phyloP scores from a whole-genome alignment of 1,284 basidiomycete genomes.

The Phaffia rhodozyma region DNA sequence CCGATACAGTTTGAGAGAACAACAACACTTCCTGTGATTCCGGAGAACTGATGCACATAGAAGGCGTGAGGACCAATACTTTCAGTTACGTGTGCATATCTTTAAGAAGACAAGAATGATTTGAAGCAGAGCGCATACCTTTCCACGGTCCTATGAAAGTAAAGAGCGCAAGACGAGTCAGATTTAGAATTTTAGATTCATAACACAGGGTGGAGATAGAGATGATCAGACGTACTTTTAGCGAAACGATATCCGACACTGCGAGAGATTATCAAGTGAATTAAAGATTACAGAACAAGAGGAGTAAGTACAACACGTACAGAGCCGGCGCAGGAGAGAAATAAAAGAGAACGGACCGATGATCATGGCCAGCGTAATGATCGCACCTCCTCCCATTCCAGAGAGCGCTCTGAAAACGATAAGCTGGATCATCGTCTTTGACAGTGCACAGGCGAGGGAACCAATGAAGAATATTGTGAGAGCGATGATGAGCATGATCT shows the following conservation, averaged over 20 bases:
- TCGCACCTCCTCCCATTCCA: slow-evolving; percentile 30
- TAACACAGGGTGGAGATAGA: slow-evolving; percentile 25
- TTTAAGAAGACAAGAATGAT: neutral
- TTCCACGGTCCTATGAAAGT: neutral
- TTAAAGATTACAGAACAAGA: too few species aligned
- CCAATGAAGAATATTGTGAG: slow-evolving; percentile 45
- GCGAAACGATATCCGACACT: slow-evolving; percentile 31
- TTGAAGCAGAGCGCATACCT: too few species aligned
- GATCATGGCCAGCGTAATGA: slow-evolving; percentile 31
- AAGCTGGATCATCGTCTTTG: slow-evolving; percentile 52
- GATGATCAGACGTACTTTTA: slow-evolving; percentile 37
- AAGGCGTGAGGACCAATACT: neutral
- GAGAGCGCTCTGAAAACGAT: slow-evolving; percentile 53
- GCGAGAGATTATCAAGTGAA: neutral
- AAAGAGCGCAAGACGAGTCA: neutral
- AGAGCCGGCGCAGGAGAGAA: neutral
- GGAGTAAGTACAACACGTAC: too few species aligned
- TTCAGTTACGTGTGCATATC: too few species aligned
- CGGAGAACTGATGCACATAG: neutral
- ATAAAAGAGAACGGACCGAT: slow-evolving; percentile 22
- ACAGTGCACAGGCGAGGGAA: slow-evolving; percentile 42
- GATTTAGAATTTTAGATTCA: slow-evolving; percentile 20
- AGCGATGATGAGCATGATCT: slow-evolving; percentile 47
- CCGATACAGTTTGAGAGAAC: slow-evolving; percentile 32
- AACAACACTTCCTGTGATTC: slow-evolving; percentile 29